Evolutionary conservation across 139 green algal genomes (phyloP), one percentile per base, ranked within the genome.

Genomic region (Pycnococcus provasolii): DNA sequence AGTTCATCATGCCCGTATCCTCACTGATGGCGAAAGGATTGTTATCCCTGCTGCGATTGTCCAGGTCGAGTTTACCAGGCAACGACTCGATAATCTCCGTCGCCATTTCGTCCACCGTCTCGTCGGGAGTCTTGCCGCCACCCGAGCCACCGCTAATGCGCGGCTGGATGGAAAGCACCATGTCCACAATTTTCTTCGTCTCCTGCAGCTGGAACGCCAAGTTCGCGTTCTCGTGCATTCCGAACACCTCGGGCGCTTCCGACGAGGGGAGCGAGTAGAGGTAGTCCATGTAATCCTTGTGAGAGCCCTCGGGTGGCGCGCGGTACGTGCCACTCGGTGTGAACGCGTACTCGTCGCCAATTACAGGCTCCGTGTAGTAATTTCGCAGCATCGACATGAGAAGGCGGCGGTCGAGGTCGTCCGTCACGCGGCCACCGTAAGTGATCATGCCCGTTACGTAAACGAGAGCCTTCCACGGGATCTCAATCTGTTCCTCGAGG

Each of bases 351-450:
- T 11, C 62, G 46, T 85, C 76, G 15, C 77, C 71, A 44, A 88
- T 73, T 50, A 93, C 73, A 8, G 52, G 45, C 1, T 62, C 57
- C 6, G 71, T 81, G 46, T 91, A 81, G 77, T 85, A 93, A 67
- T 86, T 67, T 39, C 79, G 59, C 66, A 94, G 73, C 11, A 91
- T 81, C 65, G 72, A 84, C 75, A 84, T 84, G 42, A 94, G 67
- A 68, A 83, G 89, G 41, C 84, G 73, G 4, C 88, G 70, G 80
- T 95, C 88, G 43, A 87, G 75, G 66, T 91, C 87, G 64, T 95
- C 88, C 39, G 87, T 95, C 1, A 95, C 86, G n/a, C 87, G 72
- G 1, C 88, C 88, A 42, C 88, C 88, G 68, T 95, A 95, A 79
- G 90, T 93, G 77, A 95, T 91, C 74, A 92, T 75, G 0, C 85